A percentile compares a stretch with the other conserved stretches of the same genome.
phyloP scores from a whole-genome alignment of 768 basidiomycete genomes.

The Multifurca ochricompacta region DNA sequence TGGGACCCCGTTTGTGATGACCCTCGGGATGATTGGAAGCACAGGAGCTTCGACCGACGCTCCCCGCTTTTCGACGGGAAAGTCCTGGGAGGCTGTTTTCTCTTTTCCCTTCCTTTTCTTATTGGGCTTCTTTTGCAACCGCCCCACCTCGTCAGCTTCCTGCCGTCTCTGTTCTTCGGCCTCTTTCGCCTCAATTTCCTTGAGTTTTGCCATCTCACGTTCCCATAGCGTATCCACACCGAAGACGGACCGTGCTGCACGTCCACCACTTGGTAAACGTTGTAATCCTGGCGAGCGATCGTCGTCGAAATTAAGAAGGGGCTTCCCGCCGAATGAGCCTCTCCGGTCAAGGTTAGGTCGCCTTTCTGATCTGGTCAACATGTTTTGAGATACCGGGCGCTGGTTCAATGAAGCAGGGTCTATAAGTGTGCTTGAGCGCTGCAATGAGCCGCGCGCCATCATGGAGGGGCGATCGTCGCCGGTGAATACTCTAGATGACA shows the following conservation, averaged over 20 bases:
- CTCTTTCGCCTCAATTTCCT: constrained; percentile 67
- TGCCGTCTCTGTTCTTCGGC: constrained; percentile 47
- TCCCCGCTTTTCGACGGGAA: constrained; percentile 3
- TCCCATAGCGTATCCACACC: constrained; percentile 94
- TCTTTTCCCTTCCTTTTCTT: constrained; percentile 39
- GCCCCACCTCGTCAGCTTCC: constrained; percentile 38
- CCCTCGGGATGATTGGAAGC: constrained; percentile 32
- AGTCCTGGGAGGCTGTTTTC: constrained; percentile 25
- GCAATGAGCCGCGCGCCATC: constrained; percentile 66
- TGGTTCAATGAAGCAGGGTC: constrained; percentile 54
- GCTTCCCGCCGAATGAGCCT: constrained; percentile 47
- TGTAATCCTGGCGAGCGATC: constrained; percentile 32
- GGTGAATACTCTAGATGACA: constrained; percentile 60
- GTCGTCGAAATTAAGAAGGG: constrained; percentile 60
- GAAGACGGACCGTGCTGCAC: constrained; percentile 71
- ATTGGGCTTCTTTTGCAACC: constrained; percentile 31
- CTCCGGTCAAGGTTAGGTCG: constrained; percentile 37
- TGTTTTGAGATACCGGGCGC: constrained; percentile 38
- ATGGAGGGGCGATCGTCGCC: constrained; percentile 88
- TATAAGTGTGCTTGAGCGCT: constrained; percentile 62
- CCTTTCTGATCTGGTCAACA: constrained; percentile 37
- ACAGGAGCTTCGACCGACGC: constrained; percentile 23
- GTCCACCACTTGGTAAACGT: constrained; percentile 20
- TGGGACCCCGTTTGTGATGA: constrained; percentile 26
- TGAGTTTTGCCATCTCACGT: constrained; percentile 73